Conservation (phyloP, 345 rosid genomes). For the Gossypium arboreum region DNA sequence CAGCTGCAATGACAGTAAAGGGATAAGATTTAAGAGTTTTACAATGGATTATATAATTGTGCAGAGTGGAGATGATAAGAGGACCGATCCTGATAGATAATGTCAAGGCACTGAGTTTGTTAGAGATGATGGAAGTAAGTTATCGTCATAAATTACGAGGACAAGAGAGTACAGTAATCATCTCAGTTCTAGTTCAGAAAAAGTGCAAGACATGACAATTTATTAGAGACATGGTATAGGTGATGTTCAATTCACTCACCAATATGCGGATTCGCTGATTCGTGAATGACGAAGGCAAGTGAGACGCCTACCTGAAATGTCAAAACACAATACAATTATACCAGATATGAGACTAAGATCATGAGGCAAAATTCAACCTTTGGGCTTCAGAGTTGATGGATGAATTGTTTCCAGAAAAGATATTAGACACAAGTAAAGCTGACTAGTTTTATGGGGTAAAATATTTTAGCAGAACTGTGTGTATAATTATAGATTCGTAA, state of each 20-base stretch:
- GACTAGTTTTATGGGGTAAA: not conserved
- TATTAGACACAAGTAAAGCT: not conserved
- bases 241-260: conserved; percentile 47
- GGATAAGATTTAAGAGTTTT: not conserved
- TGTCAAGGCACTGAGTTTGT: not conserved
- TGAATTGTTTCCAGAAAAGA: not conserved
- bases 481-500: not conserved
- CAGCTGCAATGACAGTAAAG: conserved; percentile 44
- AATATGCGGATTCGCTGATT: conserved; percentile 98
- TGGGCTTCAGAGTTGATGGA: not conserved
- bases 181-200: not conserved
- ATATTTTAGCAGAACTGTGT: not conserved
- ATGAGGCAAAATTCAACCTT: not conserved
- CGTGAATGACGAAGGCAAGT: conserved; percentile 95
- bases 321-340: conserved; percentile 20
- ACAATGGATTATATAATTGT: not conserved
- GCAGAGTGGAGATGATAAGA: not conserved
- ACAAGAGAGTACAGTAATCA: not conserved
- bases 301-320: conserved; percentile 80
- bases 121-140: not conserved
- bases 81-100: conserved; percentile 1
- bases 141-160: not conserved
- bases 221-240: not conserved
- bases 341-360: conserved; percentile 11
- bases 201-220: not conserved